Base-by-base conservation (phyloP, 202 grass and related monocot species). In the Bolboschoenoplectus hybrid region DNA sequence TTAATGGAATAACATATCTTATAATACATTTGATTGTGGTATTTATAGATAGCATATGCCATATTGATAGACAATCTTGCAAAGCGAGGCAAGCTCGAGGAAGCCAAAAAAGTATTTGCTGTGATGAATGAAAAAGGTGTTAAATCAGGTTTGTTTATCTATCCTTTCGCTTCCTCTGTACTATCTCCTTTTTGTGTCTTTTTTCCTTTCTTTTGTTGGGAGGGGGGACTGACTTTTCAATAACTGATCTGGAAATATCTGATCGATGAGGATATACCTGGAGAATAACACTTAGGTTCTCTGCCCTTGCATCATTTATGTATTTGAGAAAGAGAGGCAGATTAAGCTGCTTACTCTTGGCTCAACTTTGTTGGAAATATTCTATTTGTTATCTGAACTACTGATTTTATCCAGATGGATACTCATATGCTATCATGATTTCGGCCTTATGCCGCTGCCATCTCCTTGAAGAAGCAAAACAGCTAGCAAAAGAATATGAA, bases 401-500 rank as follows among this genome's bases (percentile, higher is more conserved):
- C 85, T 64, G 89, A 66, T 38, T 89, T 92, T 90, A 47, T 91
- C 74, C 91, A 98, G 96, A 95, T 88, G 93, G 93, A 35, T 98
- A 95, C 91, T 87, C 93, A 74, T 94, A 94, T 82, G 92, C 91
- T 82, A 95, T 95, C 80, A 95, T 95, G 91, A 94, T 98, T 87
- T 91, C 90, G 64, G 91, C 91, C 88, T 92, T 98, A 43, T 94
- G 94, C 76, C 92, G 91, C 85, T 74, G 50, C 87, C 91, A 89
- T 80, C 86, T 88, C 89, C 72, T 83, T 10, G 51, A 90, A 88
- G 93, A 98, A 88, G 92, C 93, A 83, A 98, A 92, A 92, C 63
- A 91, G 74, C 89, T 95, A 86, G 93, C 93, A 82, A 91, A 95
- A 86, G 96, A 98, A 86, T 98, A 91, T 92, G 93, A 98, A 92